A percentile compares a stretch with the other conserved stretches of the same genome.
Evolutionary conservation across 805 yeast species (phyloP).

Genomic region (Lachancea thermotolerans): DNA sequence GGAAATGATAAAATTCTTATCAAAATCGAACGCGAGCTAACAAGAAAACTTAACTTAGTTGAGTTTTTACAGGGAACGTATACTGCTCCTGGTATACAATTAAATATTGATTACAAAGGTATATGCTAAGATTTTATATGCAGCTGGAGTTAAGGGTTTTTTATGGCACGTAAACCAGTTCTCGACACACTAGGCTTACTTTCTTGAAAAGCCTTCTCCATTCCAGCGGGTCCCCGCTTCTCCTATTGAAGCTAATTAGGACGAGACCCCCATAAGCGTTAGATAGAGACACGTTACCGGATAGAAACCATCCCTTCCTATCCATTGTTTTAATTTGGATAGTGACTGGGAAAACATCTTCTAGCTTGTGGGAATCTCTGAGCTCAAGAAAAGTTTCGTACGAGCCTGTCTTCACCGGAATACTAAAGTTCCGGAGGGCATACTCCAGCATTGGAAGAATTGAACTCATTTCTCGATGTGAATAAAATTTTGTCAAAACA

Average conservation of each 20-base stretch:
- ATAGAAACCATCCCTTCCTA: constrained; percentile 37
- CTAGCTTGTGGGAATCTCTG: constrained; percentile 7
- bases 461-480: constrained; percentile 21
- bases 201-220: constrained; percentile 64
- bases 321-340: constrained; percentile 38
- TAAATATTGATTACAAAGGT: too few relatives aligned
- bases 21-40: neutral
- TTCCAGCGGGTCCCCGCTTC: constrained; percentile 63
- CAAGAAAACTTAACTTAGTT: neutral
- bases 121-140: too few relatives aligned
- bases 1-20: neutral
- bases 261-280: constrained; percentile 37
- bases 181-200: constrained; percentile 50
- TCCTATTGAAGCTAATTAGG: constrained; percentile 48
- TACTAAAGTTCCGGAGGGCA: constrained; percentile 20
- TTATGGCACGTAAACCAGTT: constrained; percentile 41
- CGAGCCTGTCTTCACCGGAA: constrained; percentile 23
- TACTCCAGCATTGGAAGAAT: constrained; percentile 27
- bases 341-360: constrained; percentile 33
- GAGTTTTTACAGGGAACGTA: neutral
- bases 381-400: constrained; percentile 16
- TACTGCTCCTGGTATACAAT: neutral
- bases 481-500: constrained; percentile 28
- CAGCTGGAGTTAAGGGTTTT: too few relatives aligned
- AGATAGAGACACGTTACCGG: constrained; percentile 42